Base-by-base conservation (phyloP, 2,329 filamentous ascomycete species). In the Chlorencoelia australis region DNA sequence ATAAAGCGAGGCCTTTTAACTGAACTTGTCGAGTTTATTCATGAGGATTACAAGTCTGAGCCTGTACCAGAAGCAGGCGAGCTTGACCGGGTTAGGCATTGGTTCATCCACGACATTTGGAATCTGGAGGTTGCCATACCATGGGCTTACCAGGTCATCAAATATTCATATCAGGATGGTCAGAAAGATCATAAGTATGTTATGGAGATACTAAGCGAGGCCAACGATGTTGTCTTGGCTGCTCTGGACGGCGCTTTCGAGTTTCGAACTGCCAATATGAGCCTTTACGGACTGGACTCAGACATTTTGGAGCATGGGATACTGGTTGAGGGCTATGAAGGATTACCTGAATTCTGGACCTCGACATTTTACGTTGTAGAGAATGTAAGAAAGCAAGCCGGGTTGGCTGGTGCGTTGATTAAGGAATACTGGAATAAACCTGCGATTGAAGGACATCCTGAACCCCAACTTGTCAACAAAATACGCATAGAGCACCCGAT, bases 321-420 rank as follows among this genome's bases (percentile, higher is more conserved):
- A 16, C 59, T 84, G 7, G 61, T 64, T 2, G 63, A 69, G 11
- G 72, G 74, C 29, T 88, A 86, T 52, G 69, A 78, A 14, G 73
- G 69, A 8, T 67, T 95, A 7, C 74, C 81, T 0, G 78, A 84
- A 41, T 82, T 88, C 29, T 98, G 91, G 91, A 95, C 88, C 0
- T 87, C 84, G 11, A 75, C 72, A 46, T 59, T 64, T 28, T 74
- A 68, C 44, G 64, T 78, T 37, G 70, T 75, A 33, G 77, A 77
- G 54, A 79, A 78, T 43, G 51, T 68, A 9, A 73, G 74, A 51
- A 72, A 74, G 13, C 65, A 79, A 11, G 62, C 73, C 16, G 71
- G 78, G 44, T 65, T 80, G 13, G 67, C 67, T 8, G 44, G 44
- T 5, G 33, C 41, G 9, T 40, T 56, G 20, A 30, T 56, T n/a